These are phyloP conservation scores for Centrapalus pauciflorus DNA, from an alignment of 129 eudicot genomes.

Conservation along the genomic window DNA sequence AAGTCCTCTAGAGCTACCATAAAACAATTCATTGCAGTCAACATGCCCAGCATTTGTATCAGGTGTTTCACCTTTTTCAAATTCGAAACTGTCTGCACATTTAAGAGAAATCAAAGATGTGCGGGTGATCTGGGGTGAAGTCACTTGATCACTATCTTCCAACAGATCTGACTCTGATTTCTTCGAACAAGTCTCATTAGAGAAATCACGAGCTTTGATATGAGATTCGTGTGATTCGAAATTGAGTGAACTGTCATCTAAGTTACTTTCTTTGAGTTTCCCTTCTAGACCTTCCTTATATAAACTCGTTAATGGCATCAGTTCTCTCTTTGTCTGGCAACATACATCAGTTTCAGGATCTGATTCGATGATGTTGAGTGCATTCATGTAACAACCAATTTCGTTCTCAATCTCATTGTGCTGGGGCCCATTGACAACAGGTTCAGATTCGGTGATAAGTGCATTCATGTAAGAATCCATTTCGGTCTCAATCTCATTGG, in stretches of 20 bases:
- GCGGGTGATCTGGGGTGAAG: constrained; percentile 17
- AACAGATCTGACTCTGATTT: constrained; percentile 5
- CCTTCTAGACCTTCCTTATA: neutral
- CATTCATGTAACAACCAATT: constrained; percentile 50
- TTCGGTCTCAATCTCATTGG: constrained; percentile 51
- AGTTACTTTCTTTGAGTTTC: neutral
- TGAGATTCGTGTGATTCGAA: constrained; percentile 18
- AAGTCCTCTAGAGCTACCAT: constrained; percentile 2
- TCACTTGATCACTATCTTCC: neutral
- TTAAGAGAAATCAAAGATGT: neutral
- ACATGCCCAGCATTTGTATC: constrained; percentile 17
- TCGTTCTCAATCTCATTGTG: too few species aligned
- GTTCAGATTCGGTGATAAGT: too few species aligned
- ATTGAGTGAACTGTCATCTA: constrained; percentile 12
- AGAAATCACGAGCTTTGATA: neutral
- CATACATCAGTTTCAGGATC: constrained; percentile 56
- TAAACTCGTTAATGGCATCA: constrained; percentile 11
- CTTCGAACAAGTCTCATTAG: too few species aligned
- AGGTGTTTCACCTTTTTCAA: constrained; percentile 1
- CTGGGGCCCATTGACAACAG: too few species aligned
- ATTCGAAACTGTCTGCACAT: constrained; percentile 5
- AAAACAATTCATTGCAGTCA: constrained; percentile 10
- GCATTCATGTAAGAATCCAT: too few species aligned
- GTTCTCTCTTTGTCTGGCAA: constrained; percentile 31
- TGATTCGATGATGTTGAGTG: constrained; percentile 63